Percentiles rank a stretch among this genome's conserved stretches.
phyloP scores from a whole-genome alignment of 192 early-diverging fungal genomes.

The Coemansia biformis region DNA sequence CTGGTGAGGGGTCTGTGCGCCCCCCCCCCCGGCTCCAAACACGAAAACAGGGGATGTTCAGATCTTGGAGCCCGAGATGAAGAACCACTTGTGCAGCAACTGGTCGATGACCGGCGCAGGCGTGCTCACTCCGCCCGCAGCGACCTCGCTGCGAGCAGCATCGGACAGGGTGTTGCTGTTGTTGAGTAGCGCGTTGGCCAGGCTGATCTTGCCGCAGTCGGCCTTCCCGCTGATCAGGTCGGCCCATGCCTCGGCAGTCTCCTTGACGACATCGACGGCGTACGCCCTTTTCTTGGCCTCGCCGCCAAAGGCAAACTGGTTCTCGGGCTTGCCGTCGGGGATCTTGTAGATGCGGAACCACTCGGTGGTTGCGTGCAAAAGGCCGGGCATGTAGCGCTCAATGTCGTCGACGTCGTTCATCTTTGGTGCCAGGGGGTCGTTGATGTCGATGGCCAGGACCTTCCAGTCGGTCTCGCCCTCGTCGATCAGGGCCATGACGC shows the following conservation, averaged over 20 bases:
- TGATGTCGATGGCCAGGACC: constrained; percentile 95
- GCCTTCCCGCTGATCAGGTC: constrained; percentile 67
- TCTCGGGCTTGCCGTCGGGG: constrained; percentile 99
- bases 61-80: constrained; percentile 74
- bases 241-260: constrained; percentile 94
- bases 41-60: too few relatives aligned
- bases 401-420: constrained; percentile 99
- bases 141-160: constrained; percentile 54
- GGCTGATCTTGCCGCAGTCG: constrained; percentile 68
- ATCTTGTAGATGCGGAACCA: constrained; percentile 99
- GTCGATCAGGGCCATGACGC: constrained; percentile 97
- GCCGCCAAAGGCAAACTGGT: constrained; percentile 96
- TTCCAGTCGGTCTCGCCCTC: constrained; percentile 99
- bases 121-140: constrained; percentile 52
- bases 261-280: constrained; percentile 82
- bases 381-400: constrained; percentile 93
- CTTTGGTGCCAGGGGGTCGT: constrained; percentile 94
- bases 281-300: constrained; percentile 82
- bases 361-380: constrained; percentile 94
- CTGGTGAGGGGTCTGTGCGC: too few relatives aligned
- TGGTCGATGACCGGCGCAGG: constrained; percentile 29
- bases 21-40: too few relatives aligned
- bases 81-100: constrained; percentile 97
- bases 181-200: constrained; percentile 63
- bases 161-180: constrained; percentile 67